Base-by-base conservation (phyloP, 805 yeast genomes). In the Candida cerambycidarum region DNA sequence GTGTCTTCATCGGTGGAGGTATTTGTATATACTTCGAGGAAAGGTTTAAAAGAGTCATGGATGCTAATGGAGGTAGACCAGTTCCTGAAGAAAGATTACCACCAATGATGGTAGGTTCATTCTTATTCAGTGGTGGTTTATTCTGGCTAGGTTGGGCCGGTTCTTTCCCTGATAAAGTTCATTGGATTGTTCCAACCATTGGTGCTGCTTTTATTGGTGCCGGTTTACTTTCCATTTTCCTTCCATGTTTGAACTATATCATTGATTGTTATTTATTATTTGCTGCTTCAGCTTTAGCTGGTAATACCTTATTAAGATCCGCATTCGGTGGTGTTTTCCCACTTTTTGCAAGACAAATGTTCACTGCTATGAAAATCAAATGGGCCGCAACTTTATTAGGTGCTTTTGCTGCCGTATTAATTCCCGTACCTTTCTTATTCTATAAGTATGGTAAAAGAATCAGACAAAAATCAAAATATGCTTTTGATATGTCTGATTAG, bases 121-220 rank as follows among this genome's bases (percentile, higher is more conserved):
- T 86, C 41, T 58, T 75, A 7, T 87, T 89, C 69, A 84, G 95
- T 21, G 69, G 79, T 41, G 96, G 96, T 41, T 68, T 89, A 48
- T 73, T 89, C 55, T 85, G 96, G 96, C 73, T 89, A 61, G 79
- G 86, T 44, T 89, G 96, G 96, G 70, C 92, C 8, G 96, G 96
- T 58, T 76, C 79, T 49, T 89, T 82, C 62, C 82, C 78, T 38
- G 62, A 82, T 27, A 63, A 63, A n/a, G 78, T 87, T 29, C 96
- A 83, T 58, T 89, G 92, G 92, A 82, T 81, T 34, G 84, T 81
- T 5, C 71, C 80, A n/a, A 67, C 69, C 7, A 51, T 76, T 15
- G 72, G 78, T 41, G 79, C 80, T 3, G 57, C 67, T 1, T 55
- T 56, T 35, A 48, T 61, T 40, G 73, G 71, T 16, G 49, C 54